Base-by-base conservation (phyloP, 2,329 filamentous ascomycete genomes). In the Aspergillus fructus region DNA sequence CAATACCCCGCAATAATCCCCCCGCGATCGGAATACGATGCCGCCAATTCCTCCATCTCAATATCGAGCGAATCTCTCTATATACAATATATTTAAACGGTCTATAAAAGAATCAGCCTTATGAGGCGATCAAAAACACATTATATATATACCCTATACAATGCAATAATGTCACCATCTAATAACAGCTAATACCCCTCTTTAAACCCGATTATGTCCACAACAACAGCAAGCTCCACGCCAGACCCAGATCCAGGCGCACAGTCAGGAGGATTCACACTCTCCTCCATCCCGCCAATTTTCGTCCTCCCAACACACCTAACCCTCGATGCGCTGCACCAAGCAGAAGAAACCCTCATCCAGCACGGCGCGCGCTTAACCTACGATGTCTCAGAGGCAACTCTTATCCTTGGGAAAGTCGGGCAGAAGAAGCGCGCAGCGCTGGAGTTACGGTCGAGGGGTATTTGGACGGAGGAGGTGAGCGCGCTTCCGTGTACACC, bases 241-340 rank as follows among this genome's bases (percentile, higher is more conserved):
- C 21, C 51, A 41, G 27, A n/a, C 5, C 33, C 45, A 23, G 24
- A 24, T 21, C 23, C 24, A n/a, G 49, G 24, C n/a, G 34, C 13
- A 0, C 19, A 50, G 21, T 8, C 23, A 39, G 43, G 49, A 13
- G 54, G 45, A 3, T 45, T 61, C 27, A 68, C 58, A 8, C 67
- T 81, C 71, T 53, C 73, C 66, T 62, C 70, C 0, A 75, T 59
- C 60, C 90, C 90, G 11, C 79, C 84, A 4, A 87, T 94, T 23
- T 94, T 87, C 64, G 79, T 97, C 13, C 81, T 96, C 0, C 77
- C 86, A 1, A 85, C 88, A 4, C 89, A 91, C 68, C 79, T 96
- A 27, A 76, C 81, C 2, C 74, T 83, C 1, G 81, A 87, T 6
- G 83, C 89, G 61, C 77, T 90, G 9, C 83, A 87, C 49, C 73